Percentiles rank a stretch among this genome's conserved stretches.
These are phyloP conservation scores for Tilletia indica DNA, from an alignment of 1,284 basidiomycete genomes.

Conservation along the genomic window DNA sequence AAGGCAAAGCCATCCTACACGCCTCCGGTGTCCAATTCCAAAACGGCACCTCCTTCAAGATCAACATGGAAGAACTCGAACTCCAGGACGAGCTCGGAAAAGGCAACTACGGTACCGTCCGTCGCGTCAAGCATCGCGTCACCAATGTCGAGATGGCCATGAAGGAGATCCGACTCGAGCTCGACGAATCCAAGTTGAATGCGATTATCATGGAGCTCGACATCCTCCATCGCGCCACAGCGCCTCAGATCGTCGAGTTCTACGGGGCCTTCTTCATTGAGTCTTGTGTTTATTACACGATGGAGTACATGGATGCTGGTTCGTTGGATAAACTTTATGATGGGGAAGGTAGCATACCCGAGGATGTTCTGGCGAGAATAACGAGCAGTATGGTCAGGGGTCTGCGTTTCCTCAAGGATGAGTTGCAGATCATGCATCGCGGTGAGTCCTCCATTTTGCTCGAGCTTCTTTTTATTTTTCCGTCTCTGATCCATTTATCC, in stretches of 20 bases:
- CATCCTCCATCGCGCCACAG: constrained; percentile 86
- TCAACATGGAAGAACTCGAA: constrained; percentile 93
- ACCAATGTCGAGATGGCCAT: constrained; percentile 97
- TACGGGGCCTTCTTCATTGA: constrained; percentile 99
- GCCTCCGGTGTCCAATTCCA: constrained; percentile 91
- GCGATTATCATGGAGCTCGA: constrained; percentile 99
- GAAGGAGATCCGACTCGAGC: constrained; percentile 99
- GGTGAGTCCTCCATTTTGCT: constrained; percentile 12
- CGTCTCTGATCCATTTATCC: neutral
- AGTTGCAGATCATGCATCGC: constrained; percentile 93
- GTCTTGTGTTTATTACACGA: constrained; percentile 97
- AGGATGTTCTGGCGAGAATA: constrained; percentile 80
- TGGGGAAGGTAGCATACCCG: constrained; percentile 66
- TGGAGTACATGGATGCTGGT: constrained; percentile 99
- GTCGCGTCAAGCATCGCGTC: constrained; percentile 88
- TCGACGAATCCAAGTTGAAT: constrained; percentile 89
- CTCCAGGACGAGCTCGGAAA: constrained; percentile 83
- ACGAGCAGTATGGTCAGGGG: constrained; percentile 82
- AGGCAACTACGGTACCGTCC: constrained; percentile 96
- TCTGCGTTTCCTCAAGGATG: constrained; percentile 90
- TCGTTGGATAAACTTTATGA: constrained; percentile 76
- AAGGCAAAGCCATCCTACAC: constrained; percentile 87
- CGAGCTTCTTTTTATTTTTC: neutral
- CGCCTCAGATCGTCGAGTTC: constrained; percentile 92
- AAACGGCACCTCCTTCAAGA: constrained; percentile 85